Base-by-base conservation (phyloP, 2,329 filamentous ascomycete species). In the Penicillium polonicum region DNA sequence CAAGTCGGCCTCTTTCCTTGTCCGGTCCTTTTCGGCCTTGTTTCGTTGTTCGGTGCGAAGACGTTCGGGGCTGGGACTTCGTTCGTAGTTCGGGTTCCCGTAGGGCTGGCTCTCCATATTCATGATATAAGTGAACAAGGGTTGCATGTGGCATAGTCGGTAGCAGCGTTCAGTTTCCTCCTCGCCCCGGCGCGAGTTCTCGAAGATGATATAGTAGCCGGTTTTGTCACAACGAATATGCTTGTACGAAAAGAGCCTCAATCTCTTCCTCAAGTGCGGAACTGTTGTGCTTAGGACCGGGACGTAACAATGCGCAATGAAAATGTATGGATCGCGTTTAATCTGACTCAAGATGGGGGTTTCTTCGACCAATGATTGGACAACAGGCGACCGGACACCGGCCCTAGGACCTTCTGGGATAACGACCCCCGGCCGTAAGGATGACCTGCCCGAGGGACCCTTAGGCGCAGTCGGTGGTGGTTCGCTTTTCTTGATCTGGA, bases 101-200 rank as follows among this genome's bases (percentile, higher is more conserved):
- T 86, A 86, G 60, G 83, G 82, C 63, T 89, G 88, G 55, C 91
- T 87, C 70, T 93, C 89, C 91, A 99, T 96, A 44, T 86, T 85
- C 89, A 99, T 93, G 59, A 84, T 83, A 66, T 97, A 97, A 1
- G 89, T 97, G 78, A 99, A 99, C 62, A 99, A 85, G 6, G 89
- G 84, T 43, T 88, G 88, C 72, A 89, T 88, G 71, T 97, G 88
- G 64, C 90, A 92, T 51, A 87, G 84, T 53, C 85, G 82, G 73
- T 86, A 92, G 71, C 92, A 97, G 60, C 89, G 83, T 65, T 90
- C 88, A 0, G 91, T 88, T 74, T 97, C 92, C 55, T 87, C 82
- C 67, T 92, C 88, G 3, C 93, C 93, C 9, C 83, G 80, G 54
- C 85, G 83, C 2, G 86, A 90, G 67, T 93, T 88, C 50, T 90